Conservation (phyloP, 768 basidiomycete species). For the Cytidiella melzeri region DNA sequence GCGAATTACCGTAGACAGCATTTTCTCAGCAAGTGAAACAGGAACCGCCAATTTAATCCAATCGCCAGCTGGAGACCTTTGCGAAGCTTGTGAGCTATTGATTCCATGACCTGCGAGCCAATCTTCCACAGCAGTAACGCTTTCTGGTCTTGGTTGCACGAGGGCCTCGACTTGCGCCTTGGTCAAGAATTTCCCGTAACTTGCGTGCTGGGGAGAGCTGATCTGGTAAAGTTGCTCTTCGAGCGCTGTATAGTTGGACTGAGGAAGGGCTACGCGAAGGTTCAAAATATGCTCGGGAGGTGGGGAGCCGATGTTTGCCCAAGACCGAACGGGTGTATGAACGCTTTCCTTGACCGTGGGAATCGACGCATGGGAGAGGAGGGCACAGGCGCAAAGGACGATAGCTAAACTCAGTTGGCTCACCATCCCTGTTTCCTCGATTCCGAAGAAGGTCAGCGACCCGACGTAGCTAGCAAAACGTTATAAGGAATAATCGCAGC, state of each 20-base stretch:
- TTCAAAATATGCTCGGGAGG: constrained; percentile 42
- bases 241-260: constrained; percentile 46
- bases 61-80: constrained; percentile 58
- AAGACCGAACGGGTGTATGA: no score
- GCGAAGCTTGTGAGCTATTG: constrained; percentile 35
- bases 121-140: constrained; percentile 45
- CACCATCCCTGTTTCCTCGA: no score
- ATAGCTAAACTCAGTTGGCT: no score
- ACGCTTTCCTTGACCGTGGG: no score
- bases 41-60: constrained; percentile 60
- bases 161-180: constrained; percentile 60
- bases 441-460: no score
- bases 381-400: no score
- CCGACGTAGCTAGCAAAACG: no score
- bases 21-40: constrained; percentile 53
- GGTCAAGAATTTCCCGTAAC: constrained; percentile 39
- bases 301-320: no score
- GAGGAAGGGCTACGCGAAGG: constrained; percentile 52
- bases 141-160: constrained; percentile 50
- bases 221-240: constrained; percentile 44
- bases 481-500: no score
- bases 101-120: constrained; percentile 60
- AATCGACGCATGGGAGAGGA: no score
- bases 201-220: constrained; percentile 20
- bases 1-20: constrained; percentile 56